These are phyloP conservation scores for Lentinus brumalis DNA, from an alignment of 768 basidiomycete species.

Conservation along the genomic window DNA sequence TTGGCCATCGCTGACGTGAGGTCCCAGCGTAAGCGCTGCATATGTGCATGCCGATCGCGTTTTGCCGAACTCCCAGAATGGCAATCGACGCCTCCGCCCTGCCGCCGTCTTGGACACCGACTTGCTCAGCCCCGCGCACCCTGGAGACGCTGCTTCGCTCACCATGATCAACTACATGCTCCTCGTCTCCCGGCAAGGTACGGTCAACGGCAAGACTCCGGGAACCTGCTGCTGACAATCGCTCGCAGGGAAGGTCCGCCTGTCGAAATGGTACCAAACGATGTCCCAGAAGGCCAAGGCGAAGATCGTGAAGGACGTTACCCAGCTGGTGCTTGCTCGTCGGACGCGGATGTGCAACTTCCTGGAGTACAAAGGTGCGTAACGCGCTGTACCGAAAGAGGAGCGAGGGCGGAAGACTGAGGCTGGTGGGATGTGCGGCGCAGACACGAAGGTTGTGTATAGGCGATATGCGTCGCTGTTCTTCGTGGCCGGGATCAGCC, in stretches of 20 bases:
- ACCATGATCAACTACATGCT: conserved; percentile 90
- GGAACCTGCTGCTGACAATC: background rate
- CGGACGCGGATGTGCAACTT: conserved; percentile 95
- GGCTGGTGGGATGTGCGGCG: background rate
- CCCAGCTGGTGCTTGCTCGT: conserved; percentile 86
- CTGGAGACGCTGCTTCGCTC: background rate
- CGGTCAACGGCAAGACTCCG: conserved; percentile 21
- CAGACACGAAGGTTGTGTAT: conserved; percentile 89
- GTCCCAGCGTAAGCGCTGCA: background rate
- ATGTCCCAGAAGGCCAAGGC: conserved; percentile 77
- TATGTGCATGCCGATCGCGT: conserved; percentile 1
- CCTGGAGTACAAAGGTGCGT: conserved; percentile 90
- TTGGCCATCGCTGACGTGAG: too few relatives aligned
- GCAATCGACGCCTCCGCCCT: conserved; percentile 14
- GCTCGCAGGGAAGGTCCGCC: conserved; percentile 80
- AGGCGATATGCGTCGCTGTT: conserved; percentile 94
- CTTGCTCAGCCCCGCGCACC: background rate
- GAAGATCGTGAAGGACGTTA: conserved; percentile 95
- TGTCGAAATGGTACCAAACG: conserved; percentile 95
- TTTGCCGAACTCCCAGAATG: conserved; percentile 13
- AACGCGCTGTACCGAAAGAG: background rate
- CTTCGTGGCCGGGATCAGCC: conserved; percentile 87
- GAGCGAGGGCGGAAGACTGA: background rate
- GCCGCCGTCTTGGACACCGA: background rate
- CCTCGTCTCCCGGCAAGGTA: conserved; percentile 90